A percentile compares a stretch with the other conserved stretches of the same genome.
Evolutionary conservation across 345 rosid genomes (phyloP).

Genomic region (Ricinus communis): DNA sequence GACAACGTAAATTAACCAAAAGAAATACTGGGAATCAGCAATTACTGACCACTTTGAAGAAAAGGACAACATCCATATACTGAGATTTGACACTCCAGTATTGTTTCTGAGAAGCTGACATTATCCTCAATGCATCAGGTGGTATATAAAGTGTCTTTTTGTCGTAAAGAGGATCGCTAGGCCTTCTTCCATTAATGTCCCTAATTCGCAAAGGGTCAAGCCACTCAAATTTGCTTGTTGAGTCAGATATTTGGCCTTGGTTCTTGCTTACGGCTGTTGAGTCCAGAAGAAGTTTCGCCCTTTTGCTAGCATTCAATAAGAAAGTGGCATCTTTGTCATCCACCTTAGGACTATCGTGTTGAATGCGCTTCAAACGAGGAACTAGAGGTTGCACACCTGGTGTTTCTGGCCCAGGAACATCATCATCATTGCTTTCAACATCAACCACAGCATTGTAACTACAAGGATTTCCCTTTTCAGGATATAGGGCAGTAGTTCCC

Average conservation of each 20-base stretch:
- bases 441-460: constrained; percentile 22
- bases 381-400: constrained; percentile 58
- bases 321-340: constrained; percentile 33
- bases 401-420: constrained; percentile 68
- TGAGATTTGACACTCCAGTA: constrained; percentile 82
- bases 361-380: constrained; percentile 68
- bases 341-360: constrained; percentile 41
- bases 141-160: constrained; percentile 78
- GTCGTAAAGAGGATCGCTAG: constrained; percentile 74
- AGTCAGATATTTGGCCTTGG: constrained; percentile 31
- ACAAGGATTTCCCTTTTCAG: constrained; percentile 30
- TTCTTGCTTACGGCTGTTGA: constrained; percentile 38
- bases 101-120: constrained; percentile 93
- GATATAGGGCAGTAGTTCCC: constrained; percentile 21
- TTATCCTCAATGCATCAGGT: constrained; percentile 62
- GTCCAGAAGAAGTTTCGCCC: constrained; percentile 51
- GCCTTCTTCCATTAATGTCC: constrained; percentile 78
- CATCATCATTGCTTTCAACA: constrained; percentile 36
- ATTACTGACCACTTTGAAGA: constrained; percentile 96
- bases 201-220: constrained; percentile 68
- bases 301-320: constrained; percentile 48
- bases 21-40: background rate
- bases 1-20: background rate
- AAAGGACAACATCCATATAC: constrained; percentile 86
- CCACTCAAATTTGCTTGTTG: constrained; percentile 83